These are phyloP conservation scores for Taphrina betulina DNA, from an alignment of 1,139 yeast species.

Conservation along the genomic window DNA sequence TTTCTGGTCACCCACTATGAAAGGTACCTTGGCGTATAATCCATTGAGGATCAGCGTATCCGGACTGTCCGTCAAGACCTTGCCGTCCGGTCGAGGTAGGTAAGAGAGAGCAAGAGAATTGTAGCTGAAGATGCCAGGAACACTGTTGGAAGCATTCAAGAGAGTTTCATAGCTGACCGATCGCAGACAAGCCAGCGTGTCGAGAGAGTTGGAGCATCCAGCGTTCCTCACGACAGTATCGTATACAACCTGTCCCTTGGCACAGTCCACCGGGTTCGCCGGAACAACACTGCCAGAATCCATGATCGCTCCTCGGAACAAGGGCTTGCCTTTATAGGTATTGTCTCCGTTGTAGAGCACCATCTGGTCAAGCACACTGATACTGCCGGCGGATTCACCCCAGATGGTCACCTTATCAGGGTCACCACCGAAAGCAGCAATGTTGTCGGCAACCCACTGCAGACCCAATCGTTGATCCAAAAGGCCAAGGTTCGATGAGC, in stretches of 20 bases:
- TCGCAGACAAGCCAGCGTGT: constrained; percentile 1
- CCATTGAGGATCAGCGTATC: neutral
- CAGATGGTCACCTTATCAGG: constrained; percentile 40
- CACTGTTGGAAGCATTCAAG: neutral
- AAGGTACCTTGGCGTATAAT: neutral
- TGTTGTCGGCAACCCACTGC: constrained; percentile 46
- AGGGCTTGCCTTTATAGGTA: constrained; percentile 8
- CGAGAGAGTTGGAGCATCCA: neutral
- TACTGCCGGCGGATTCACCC: constrained; percentile 24
- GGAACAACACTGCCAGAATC: constrained; percentile 9
- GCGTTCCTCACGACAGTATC: neutral
- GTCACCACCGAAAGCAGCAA: constrained; percentile 46
- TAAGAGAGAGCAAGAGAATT: neutral
- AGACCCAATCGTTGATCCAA: constrained; percentile 45
- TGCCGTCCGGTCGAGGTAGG: constrained; percentile 3
- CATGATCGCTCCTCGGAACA: constrained; percentile 13
- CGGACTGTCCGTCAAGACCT: neutral
- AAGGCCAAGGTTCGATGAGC: constrained; percentile 42
- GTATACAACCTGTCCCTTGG: neutral
- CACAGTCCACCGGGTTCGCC: neutral
- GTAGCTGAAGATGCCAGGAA: constrained; percentile 8
- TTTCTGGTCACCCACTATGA: constrained; percentile 1
- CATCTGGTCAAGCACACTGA: constrained; percentile 11
- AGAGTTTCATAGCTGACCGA: constrained; percentile 1
- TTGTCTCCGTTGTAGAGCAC: constrained; percentile 8